Evolutionary conservation across 75 land plant genomes (phyloP).

Genomic region (Sequoiadendron giganteum): DNA sequence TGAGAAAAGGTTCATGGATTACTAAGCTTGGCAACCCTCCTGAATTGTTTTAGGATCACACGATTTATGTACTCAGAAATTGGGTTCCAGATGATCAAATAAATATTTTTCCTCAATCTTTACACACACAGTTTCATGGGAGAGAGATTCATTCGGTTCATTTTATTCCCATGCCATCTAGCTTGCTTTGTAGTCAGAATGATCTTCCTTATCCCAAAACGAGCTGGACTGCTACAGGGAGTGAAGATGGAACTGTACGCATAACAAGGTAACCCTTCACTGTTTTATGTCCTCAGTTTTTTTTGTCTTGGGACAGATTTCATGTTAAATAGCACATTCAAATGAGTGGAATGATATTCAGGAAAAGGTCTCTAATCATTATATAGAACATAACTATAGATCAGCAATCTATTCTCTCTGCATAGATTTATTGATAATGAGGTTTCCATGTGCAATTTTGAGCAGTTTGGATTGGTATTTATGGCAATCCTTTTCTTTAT

Average conservation of each 20-base stretch:
- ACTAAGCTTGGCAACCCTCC: neutral
- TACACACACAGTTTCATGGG: conserved; percentile 92
- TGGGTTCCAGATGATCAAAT: conserved; percentile 42
- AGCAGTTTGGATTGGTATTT: neutral
- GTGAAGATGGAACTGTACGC: conserved; percentile 96
- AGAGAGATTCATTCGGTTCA: conserved; percentile 86
- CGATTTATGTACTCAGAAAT: conserved; percentile 62
- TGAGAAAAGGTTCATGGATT: neutral
- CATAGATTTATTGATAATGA: neutral
- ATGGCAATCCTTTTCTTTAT: neutral
- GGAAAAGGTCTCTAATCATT: neutral
- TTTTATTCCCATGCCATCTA: conserved; percentile 37
- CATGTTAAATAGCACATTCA: neutral
- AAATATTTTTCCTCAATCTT: conserved; percentile 39
- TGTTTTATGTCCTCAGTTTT: neutral
- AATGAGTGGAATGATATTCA: neutral
- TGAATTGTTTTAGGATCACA: conserved; percentile 61
- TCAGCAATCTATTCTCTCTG: neutral
- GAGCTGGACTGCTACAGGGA: conserved; percentile 80
- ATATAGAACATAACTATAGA: neutral
- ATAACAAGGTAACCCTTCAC: conserved; percentile 60
- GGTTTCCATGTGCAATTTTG: neutral
- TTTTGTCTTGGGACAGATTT: neutral
- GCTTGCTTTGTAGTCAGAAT: conserved; percentile 3
- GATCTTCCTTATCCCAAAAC: neutral